Base-by-base conservation (phyloP, 2,329 filamentous ascomycete genomes). In the Cercospora sesami region DNA sequence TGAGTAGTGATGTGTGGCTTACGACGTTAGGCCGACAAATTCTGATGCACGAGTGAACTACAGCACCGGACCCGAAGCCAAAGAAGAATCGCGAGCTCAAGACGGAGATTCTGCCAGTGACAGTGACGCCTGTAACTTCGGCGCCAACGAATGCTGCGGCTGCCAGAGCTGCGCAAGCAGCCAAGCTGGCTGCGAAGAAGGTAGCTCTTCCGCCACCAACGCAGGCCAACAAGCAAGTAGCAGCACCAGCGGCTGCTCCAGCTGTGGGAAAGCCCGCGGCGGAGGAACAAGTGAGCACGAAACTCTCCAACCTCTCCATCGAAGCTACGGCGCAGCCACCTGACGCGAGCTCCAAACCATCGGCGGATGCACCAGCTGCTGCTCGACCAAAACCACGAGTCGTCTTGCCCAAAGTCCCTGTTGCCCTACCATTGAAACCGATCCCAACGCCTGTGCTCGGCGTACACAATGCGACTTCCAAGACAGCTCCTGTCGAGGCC, bases 41-140 rank as follows among this genome's bases (percentile, higher is more conserved):
- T 16, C 28, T 36, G 55, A 59, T 26, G 55, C 5, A 21, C 26
- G 16, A 18, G 39, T 30, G 57, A 68, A 63, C 51, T 30, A 23
- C 59, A 87, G 88, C 87, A 33, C 87, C 87, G 2, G 87, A 89
- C 72, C 88, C 87, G 53, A 86, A 86, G 73, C 84, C 86, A 60
- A 90, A 90, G 80, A 88, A 86, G 79, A 86, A 87, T 60, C 80
- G 87, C 68, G 86, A 89, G 76, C 78, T 90, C 72, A 90, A 89
- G 77, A 87, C 85, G 14, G 83, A 84, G 70, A 86, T 88, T 66
- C 74, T 83, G 66, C 83, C 83, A 48, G 80, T 83, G 69, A 80
- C 81, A 30, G 71, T 76, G 36, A 72, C 71, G 53, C 70, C 72
- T 12, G 65, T 66, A 26, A 68, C 68, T 26, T 61, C 42, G 28